phyloP scores from a whole-genome alignment of 345 rosid genomes.

The Alliaria petiolata region DNA sequence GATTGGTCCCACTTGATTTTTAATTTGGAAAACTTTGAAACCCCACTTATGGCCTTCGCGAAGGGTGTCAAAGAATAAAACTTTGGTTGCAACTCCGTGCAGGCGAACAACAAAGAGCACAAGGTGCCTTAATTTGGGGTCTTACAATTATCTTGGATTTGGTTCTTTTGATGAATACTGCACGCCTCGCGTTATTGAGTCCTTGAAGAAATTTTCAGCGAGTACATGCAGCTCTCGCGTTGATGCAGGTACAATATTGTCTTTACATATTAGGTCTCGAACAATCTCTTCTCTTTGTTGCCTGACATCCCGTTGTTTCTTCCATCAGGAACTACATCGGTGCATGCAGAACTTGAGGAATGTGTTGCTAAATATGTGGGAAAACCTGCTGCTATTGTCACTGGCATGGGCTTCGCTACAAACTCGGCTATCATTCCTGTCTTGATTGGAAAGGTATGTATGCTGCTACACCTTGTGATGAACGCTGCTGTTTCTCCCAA shows the following conservation, averaged over 20 bases:
- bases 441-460: constrained; percentile 75
- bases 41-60: not conserved
- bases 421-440: constrained; percentile 90
- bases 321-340: constrained; percentile 58
- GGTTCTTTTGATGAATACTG: constrained; percentile 96
- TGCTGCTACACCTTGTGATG: not conserved
- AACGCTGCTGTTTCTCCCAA: not conserved
- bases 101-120: constrained; percentile 72
- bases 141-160: constrained; percentile 97
- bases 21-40: no score
- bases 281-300: not conserved
- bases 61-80: not conserved
- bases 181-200: constrained; percentile 81
- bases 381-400: constrained; percentile 84
- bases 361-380: constrained; percentile 82
- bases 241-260: constrained; percentile 65
- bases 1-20: no score
- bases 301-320: constrained; percentile 16
- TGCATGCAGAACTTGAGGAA: constrained; percentile 82
- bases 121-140: constrained; percentile 89
- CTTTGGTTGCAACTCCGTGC: constrained; percentile 22
- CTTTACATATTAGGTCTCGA: not conserved
- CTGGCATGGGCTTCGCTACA: constrained; percentile 91
- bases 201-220: constrained; percentile 67
- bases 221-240: constrained; percentile 88